Evolutionary conservation across 108 stramenopile genomes (phyloP).

Genomic region (Seminavis robusta): DNA sequence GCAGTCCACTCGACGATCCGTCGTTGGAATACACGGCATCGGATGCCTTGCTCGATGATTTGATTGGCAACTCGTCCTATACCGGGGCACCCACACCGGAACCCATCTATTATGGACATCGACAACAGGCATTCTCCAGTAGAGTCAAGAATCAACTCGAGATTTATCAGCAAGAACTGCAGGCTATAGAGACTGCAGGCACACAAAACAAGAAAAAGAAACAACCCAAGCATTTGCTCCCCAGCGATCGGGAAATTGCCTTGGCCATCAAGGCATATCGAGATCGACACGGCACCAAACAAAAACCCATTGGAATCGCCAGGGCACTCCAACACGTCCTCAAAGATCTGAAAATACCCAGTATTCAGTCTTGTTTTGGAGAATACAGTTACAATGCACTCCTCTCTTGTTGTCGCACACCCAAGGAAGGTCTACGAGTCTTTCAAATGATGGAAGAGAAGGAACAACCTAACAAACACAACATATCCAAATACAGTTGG

Average conservation of each 20-base stretch:
- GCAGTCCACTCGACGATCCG: constrained; percentile 27
- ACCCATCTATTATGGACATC: constrained; percentile 64
- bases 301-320: constrained; percentile 66
- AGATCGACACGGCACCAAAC: constrained; percentile 67
- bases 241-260: constrained; percentile 65
- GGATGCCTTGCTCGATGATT: constrained; percentile 75
- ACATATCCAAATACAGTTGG: constrained; percentile 66
- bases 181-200: not conserved
- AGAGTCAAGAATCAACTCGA: constrained; percentile 44
- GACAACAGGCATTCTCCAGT: constrained; percentile 45
- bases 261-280: constrained; percentile 67
- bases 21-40: constrained; percentile 58
- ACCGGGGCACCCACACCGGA: constrained; percentile 59
- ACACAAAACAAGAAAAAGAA: not conserved
- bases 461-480: constrained; percentile 26
- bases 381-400: constrained; percentile 58
- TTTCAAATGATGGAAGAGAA: constrained; percentile 63
- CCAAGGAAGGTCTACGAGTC: constrained; percentile 71
- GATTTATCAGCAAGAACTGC: constrained; percentile 20
- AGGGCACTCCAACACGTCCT: constrained; percentile 52
- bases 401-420: constrained; percentile 64
- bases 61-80: constrained; percentile 70
- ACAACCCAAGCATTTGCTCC: constrained; percentile 11
- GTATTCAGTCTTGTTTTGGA: constrained; percentile 52
- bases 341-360: constrained; percentile 59